Evolutionary conservation across 768 basidiomycete species (phyloP).

Genomic region (Tylopilus rubrobrunneus): DNA sequence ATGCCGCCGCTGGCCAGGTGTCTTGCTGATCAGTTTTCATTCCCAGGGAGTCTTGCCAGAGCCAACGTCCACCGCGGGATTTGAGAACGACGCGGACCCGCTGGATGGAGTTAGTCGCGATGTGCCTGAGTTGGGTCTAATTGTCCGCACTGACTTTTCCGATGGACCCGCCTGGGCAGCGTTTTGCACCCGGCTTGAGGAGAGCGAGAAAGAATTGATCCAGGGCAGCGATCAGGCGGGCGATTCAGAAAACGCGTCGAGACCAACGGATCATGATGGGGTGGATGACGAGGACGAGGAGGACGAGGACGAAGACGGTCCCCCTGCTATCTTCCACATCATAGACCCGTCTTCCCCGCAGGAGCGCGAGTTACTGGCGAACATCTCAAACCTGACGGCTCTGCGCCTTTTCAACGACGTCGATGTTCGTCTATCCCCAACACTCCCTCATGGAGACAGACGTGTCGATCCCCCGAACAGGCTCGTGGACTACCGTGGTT

Average conservation of each 20-base stretch:
- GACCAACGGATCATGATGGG: slow-evolving; percentile 24
- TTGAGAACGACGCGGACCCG: slow-evolving; percentile 47
- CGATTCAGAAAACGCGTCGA: slow-evolving; percentile 13
- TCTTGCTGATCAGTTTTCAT: background rate
- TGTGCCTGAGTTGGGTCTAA: slow-evolving; percentile 50
- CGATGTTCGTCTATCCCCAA: slow-evolving; percentile 54
- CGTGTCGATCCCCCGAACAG: slow-evolving; percentile 50
- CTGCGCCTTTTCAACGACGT: slow-evolving; percentile 72
- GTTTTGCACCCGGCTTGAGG: slow-evolving; percentile 48
- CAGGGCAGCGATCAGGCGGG: slow-evolving; percentile 22
- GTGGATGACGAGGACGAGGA: slow-evolving; percentile 8
- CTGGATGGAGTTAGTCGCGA: slow-evolving; percentile 45
- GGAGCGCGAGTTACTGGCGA: slow-evolving; percentile 39
- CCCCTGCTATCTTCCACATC: slow-evolving; percentile 48
- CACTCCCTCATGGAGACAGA: slow-evolving; percentile 40
- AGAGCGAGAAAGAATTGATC: slow-evolving; percentile 55
- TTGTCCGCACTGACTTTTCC: slow-evolving; percentile 72
- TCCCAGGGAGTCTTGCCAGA: slow-evolving; percentile 15
- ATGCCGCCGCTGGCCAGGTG: background rate
- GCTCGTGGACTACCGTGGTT: slow-evolving; percentile 57
- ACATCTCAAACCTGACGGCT: slow-evolving; percentile 61
- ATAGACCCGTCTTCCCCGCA: slow-evolving; percentile 43
- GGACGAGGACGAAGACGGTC: slow-evolving; percentile 25
- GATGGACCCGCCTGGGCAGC: slow-evolving; percentile 62
- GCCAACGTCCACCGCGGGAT: slow-evolving; percentile 20